Evolutionary conservation across 345 rosid genomes (phyloP).

Genomic region (Hibiscus trionum): DNA sequence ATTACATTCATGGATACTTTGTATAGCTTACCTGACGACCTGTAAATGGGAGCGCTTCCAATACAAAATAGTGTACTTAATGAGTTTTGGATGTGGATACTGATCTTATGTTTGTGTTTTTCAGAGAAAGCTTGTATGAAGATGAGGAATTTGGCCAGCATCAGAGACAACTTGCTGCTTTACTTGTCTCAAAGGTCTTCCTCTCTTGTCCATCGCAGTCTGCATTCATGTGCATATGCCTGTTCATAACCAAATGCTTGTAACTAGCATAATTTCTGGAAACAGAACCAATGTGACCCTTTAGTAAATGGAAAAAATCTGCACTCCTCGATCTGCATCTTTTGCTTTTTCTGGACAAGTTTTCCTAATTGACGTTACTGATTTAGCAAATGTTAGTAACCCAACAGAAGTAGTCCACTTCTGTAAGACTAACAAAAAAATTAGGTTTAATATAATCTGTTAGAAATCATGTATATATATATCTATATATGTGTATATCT

Average conservation of each 20-base stretch:
- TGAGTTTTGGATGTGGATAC: background rate
- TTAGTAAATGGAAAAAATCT: background rate
- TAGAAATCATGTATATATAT: background rate
- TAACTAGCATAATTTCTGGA: background rate
- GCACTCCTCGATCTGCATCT: background rate
- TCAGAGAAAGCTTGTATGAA: constrained; percentile 9
- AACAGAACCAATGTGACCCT: background rate
- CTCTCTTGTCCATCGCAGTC: background rate
- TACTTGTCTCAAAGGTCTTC: constrained; percentile 80
- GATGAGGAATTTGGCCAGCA: constrained; percentile 27
- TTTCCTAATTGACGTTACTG: background rate
- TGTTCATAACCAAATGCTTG: background rate
- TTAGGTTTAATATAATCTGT: background rate
- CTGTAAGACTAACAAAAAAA: background rate
- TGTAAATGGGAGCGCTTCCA: background rate
- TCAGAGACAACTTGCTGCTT: constrained; percentile 91
- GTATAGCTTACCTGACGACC: background rate
- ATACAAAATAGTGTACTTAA: background rate
- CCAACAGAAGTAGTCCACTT: background rate
- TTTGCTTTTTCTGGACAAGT: background rate
- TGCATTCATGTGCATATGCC: background rate
- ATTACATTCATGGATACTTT: background rate
- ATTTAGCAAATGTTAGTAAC: background rate
- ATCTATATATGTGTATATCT: background rate
- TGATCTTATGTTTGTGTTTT: constrained; percentile 1